phyloP scores from a whole-genome alignment of 2,329 filamentous ascomycete species.

The Coniella vitis region DNA sequence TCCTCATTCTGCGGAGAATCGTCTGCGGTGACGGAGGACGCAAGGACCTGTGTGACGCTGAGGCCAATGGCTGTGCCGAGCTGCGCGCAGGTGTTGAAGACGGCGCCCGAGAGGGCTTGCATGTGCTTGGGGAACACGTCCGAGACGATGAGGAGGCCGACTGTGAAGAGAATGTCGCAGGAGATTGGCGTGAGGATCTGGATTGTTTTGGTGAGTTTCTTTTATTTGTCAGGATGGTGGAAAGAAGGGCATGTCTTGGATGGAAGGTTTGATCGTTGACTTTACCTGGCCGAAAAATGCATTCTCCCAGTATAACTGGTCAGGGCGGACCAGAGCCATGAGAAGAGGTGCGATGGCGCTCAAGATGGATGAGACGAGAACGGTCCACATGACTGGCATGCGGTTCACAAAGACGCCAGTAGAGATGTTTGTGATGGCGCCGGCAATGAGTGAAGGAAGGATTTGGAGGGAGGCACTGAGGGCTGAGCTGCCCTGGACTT shows the following conservation, averaged over 20 bases:
- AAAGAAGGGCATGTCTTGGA: background rate
- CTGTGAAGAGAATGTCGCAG: conserved; percentile 46
- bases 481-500: conserved; percentile 39
- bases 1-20: background rate
- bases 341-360: conserved; percentile 41
- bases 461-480: conserved; percentile 39
- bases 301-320: conserved; percentile 44
- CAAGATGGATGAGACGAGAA: conserved; percentile 33
- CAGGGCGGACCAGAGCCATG: conserved; percentile 45
- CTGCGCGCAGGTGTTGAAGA: conserved; percentile 53
- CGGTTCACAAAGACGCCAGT: conserved; percentile 40
- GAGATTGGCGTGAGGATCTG: conserved; percentile 34
- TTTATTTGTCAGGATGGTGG: background rate
- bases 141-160: conserved; percentile 47
- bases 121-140: conserved; percentile 49
- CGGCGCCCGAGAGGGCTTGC: conserved; percentile 53
- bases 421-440: conserved; percentile 33
- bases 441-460: conserved; percentile 38
- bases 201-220: background rate
- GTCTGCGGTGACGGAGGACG: conserved; percentile 1
- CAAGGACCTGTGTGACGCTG: conserved; percentile 10
- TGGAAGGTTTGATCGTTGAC: conserved; percentile 1
- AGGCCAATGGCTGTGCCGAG: conserved; percentile 26
- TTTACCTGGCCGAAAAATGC: conserved; percentile 31
- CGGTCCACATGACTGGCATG: conserved; percentile 32